phyloP scores from a whole-genome alignment of 495 filamentous ascomycete genomes.

The Darksidea phi region DNA sequence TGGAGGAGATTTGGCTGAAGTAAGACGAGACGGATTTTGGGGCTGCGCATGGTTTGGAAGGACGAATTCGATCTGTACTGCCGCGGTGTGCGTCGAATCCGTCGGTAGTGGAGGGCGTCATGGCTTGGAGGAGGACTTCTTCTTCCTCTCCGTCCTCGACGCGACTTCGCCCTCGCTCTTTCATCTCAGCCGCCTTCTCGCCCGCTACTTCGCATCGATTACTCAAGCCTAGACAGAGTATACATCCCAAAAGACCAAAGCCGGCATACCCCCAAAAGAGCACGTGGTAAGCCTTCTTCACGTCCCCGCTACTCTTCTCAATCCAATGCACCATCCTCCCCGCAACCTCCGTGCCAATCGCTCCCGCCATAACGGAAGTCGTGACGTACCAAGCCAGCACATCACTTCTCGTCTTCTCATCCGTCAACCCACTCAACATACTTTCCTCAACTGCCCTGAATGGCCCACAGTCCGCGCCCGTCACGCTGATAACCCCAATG shows the following conservation, averaged over 20 bases:
- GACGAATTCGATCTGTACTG: slow-evolving; percentile 23
- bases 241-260: slow-evolving; percentile 66
- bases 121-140: slow-evolving; percentile 22
- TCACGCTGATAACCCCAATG: slow-evolving; percentile 80
- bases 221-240: slow-evolving; percentile 59
- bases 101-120: slow-evolving; percentile 18
- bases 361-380: slow-evolving; percentile 60
- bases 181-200: slow-evolving; percentile 27
- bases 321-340: slow-evolving; percentile 64
- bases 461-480: slow-evolving; percentile 51
- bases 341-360: slow-evolving; percentile 62
- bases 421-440: slow-evolving; percentile 72
- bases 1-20: slow-evolving; percentile 44
- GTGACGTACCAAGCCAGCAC: slow-evolving; percentile 49
- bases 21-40: slow-evolving; percentile 63
- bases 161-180: slow-evolving; percentile 23
- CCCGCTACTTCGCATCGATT: slow-evolving; percentile 55
- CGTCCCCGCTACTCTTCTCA: slow-evolving; percentile 50
- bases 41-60: slow-evolving; percentile 55
- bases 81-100: slow-evolving; percentile 31
- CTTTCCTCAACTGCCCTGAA: slow-evolving; percentile 89
- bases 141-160: slow-evolving; percentile 34
- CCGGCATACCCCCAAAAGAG: slow-evolving; percentile 71
- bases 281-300: slow-evolving; percentile 60
- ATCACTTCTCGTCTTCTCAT: slow-evolving; percentile 48